Evolutionary conservation across 2,329 filamentous ascomycete genomes (phyloP).

Genomic region (Trichoderma guizhouense): DNA sequence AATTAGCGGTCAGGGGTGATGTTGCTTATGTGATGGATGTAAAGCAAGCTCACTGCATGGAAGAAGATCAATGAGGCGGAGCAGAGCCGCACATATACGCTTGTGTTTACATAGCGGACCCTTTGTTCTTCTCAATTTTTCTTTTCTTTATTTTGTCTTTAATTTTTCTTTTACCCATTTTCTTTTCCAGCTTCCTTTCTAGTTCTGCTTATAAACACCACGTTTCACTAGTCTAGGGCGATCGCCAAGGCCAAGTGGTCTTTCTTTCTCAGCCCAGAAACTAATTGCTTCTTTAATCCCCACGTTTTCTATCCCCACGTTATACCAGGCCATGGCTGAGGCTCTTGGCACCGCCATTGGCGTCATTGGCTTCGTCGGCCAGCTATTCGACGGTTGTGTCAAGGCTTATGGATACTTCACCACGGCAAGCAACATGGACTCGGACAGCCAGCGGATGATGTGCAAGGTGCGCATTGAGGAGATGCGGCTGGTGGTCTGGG

Average conservation of each 20-base stretch:
- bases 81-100: neutral
- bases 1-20: neutral
- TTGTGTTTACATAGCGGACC: neutral
- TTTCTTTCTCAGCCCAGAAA: neutral
- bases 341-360: slow-evolving; percentile 41
- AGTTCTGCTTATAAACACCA: neutral
- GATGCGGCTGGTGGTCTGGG: slow-evolving; percentile 47
- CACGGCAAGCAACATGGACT: slow-evolving; percentile 40
- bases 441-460: slow-evolving; percentile 41
- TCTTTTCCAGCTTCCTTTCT: neutral
- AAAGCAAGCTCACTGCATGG: neutral
- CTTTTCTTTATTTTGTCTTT: neutral
- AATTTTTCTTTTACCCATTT: neutral
- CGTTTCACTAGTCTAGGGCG: neutral
- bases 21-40: neutral
- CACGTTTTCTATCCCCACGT: neutral
- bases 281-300: neutral
- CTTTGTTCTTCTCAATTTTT: neutral
- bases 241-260: neutral
- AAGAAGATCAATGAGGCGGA: neutral
- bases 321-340: slow-evolving; percentile 31
- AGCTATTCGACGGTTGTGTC: slow-evolving; percentile 47
- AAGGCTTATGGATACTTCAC: slow-evolving; percentile 46
- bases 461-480: slow-evolving; percentile 50
- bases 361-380: slow-evolving; percentile 43